Conservation (phyloP, 192 early-diverging fungal species). For the Spinellus fusiger region DNA sequence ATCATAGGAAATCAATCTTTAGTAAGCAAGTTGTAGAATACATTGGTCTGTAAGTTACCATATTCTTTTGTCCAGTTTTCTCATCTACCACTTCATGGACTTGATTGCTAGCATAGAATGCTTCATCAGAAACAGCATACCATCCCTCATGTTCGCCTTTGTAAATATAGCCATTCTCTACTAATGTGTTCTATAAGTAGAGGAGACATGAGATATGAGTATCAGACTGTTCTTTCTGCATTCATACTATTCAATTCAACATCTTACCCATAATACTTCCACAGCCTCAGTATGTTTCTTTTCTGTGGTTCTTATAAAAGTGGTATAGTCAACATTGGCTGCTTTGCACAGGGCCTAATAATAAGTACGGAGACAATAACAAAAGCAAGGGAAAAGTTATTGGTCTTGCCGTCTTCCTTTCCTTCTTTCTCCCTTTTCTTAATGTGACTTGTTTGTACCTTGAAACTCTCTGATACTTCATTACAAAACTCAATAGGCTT, state of each 20-base stretch:
- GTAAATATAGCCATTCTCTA: constrained; percentile 74
- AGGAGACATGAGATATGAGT: not conserved
- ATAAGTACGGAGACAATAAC: not conserved
- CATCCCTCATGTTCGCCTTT: constrained; percentile 89
- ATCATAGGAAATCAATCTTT: no score
- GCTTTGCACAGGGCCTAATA: constrained; percentile 54
- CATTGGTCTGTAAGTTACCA: constrained; percentile 26
- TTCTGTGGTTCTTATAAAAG: constrained; percentile 87
- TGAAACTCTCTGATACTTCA: constrained; percentile 56
- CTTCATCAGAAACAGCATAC: constrained; percentile 96
- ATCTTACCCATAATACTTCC: constrained; percentile 63
- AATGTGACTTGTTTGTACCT: no score
- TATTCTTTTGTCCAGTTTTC: constrained; percentile 42
- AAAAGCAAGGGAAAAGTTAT: constrained; percentile 11
- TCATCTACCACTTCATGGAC: constrained; percentile 56
- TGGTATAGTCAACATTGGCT: constrained; percentile 71
- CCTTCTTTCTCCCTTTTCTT: not conserved
- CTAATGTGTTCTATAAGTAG: constrained; percentile 43
- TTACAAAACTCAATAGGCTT: constrained; percentile 78
- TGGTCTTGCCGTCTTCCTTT: not conserved
- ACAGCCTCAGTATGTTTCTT: constrained; percentile 66
- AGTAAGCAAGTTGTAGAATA: no score
- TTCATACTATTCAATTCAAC: not conserved
- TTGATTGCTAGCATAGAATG: constrained; percentile 74
- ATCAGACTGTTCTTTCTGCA: not conserved